phyloP scores from a whole-genome alignment of 1,139 yeast species.

The Geotrichum aggregatum region DNA sequence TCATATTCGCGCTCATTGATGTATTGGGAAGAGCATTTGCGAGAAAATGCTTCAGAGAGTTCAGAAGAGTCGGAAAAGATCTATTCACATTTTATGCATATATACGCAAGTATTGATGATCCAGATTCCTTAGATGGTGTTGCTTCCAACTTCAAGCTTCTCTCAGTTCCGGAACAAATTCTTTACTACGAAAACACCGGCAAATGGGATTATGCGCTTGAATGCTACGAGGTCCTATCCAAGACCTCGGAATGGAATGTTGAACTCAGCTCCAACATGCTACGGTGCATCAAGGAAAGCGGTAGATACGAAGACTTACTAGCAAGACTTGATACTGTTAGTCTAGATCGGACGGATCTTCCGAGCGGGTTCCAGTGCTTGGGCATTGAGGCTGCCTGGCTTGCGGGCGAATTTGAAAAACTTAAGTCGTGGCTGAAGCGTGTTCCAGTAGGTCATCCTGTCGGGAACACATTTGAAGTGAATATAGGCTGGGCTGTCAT shows the following conservation, averaged over 20 bases:
- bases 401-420: constrained; percentile 53
- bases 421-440: constrained; percentile 55
- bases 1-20: constrained; percentile 87
- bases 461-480: constrained; percentile 47
- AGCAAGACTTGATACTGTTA: constrained; percentile 29
- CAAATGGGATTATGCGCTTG: constrained; percentile 83
- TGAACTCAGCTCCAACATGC: constrained; percentile 41
- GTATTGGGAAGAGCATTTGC: constrained; percentile 71
- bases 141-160: constrained; percentile 65
- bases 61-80: constrained; percentile 28
- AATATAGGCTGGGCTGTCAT: constrained; percentile 61
- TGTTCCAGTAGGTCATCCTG: constrained; percentile 41
- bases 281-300: constrained; percentile 55
- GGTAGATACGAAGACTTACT: constrained; percentile 53
- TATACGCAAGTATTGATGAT: constrained; percentile 85
- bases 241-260: constrained; percentile 38
- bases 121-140: constrained; percentile 88
- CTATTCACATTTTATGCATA: constrained; percentile 51
- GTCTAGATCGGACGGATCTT: constrained; percentile 9
- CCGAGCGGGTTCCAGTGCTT: constrained; percentile 43
- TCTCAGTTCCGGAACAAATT: constrained; percentile 66
- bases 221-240: constrained; percentile 71
- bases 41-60: constrained; percentile 31
- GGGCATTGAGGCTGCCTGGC: constrained; percentile 72
- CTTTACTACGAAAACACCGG: constrained; percentile 79